Base-by-base conservation (phyloP, 495 filamentous ascomycete species). In the Pseudevernia furfuracea region DNA sequence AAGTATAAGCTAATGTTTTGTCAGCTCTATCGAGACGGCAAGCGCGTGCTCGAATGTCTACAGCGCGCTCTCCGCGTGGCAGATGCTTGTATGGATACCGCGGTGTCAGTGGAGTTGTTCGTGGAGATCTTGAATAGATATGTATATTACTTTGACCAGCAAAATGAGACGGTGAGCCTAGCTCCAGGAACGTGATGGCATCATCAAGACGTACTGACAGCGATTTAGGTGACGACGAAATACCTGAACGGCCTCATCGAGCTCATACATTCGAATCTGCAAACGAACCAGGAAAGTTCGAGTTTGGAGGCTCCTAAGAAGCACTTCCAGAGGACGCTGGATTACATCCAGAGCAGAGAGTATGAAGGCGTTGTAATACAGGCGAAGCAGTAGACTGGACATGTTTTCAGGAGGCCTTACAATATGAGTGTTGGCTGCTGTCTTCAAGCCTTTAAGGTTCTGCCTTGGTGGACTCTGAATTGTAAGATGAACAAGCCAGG, bases 71-170 rank as follows among this genome's bases (percentile, higher is more conserved):
- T 97, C 28, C 89, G 94, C 58, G 94, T 98, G 11, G 94, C 94
- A 3, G 94, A 98, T 75, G 94, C 94, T 9, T 98, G 94, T 77
- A 98, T 98, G 94, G 94, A 98, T 75, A 92, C 92, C n/a, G 92
- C 91, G 12, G 96, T 97, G 4, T 96, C 91, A 4, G 91, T 97
- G 32, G 94, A 98, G 76, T 80, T 98, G 48, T 98, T 98, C 71
- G 94, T 98, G 58, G 94, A 98, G 77, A 97, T 98, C 66, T 78
- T 98, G 65, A 96, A 97, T 72, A 85, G 94, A 73, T 98, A 97
- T 76, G 94, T 97, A 59, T 98, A 98, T 74, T 97, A 97, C 76
- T 98, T 96, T 76, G 94, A 98, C 75, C 91, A 97, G 71, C 91
- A 96, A 76, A 98, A 98, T 75, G 94, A 98, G 77, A 93, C 91